These are phyloP conservation scores for Penicillium macrosclerotiorum DNA, from an alignment of 495 filamentous ascomycete species.

Conservation along the genomic window DNA sequence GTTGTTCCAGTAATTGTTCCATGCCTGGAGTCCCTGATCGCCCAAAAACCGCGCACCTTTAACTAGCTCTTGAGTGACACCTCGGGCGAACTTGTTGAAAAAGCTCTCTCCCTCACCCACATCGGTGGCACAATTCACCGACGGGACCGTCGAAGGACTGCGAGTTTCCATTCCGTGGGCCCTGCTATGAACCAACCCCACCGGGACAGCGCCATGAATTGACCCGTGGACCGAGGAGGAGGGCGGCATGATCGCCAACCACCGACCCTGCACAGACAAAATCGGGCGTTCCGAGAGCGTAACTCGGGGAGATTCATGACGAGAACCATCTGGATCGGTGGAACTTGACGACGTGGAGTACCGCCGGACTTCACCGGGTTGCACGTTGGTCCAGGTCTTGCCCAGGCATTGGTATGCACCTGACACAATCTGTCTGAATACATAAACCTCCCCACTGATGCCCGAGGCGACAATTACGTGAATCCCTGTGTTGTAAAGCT, in stretches of 20 bases:
- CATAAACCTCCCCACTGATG: constrained; percentile 78
- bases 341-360: constrained; percentile 55
- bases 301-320: constrained; percentile 45
- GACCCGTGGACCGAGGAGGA: constrained; percentile 64
- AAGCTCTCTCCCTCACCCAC: constrained; percentile 76
- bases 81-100: constrained; percentile 79
- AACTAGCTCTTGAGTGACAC: constrained; percentile 88
- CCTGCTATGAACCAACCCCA: constrained; percentile 44
- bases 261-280: constrained; percentile 72
- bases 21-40: constrained; percentile 79
- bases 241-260: constrained; percentile 83
- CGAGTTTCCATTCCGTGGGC: constrained; percentile 66
- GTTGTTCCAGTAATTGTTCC: constrained; percentile 87
- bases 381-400: constrained; percentile 83
- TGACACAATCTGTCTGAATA: constrained; percentile 52
- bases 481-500: constrained; percentile 63
- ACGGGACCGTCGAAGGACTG: constrained; percentile 72
- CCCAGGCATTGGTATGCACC: constrained; percentile 72
- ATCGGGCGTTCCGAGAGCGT: constrained; percentile 58
- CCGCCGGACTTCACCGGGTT: constrained; percentile 49
- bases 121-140: constrained; percentile 70
- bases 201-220: constrained; percentile 57
- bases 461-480: constrained; percentile 74
- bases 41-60: constrained; percentile 83
- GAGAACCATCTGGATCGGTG: constrained; percentile 52